A percentile compares a stretch with the other conserved stretches of the same genome.
phyloP scores from a whole-genome alignment of 768 basidiomycete genomes.

The Galerina sulciceps region DNA sequence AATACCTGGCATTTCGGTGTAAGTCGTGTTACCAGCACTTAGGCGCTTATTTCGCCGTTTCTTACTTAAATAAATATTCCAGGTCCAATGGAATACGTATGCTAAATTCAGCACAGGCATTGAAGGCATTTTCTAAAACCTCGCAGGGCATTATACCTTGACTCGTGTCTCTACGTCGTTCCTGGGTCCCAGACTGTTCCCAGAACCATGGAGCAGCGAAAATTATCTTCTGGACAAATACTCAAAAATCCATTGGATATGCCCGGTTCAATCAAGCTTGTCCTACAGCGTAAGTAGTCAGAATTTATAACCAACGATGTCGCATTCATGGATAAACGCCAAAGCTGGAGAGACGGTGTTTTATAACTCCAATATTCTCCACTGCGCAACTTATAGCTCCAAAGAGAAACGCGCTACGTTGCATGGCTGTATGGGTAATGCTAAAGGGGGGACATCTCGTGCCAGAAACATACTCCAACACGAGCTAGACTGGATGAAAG shows the following conservation, averaged over 20 bases:
- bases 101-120: slow-evolving; percentile 21
- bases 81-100: slow-evolving; percentile 87
- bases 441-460: slow-evolving; percentile 60
- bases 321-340: not conserved
- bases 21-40: slow-evolving; percentile 23
- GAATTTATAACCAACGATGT: not conserved
- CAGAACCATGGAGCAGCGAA: slow-evolving; percentile 61
- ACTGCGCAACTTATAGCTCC: slow-evolving; percentile 68
- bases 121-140: not conserved
- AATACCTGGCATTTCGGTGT: slow-evolving; percentile 69
- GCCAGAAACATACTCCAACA: slow-evolving; percentile 81
- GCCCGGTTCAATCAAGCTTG: slow-evolving; percentile 66
- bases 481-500: slow-evolving; percentile 72
- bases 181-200: slow-evolving; percentile 67
- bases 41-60: not conserved
- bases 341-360: slow-evolving; percentile 78
- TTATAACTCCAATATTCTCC: slow-evolving; percentile 81
- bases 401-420: slow-evolving; percentile 60
- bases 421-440: slow-evolving; percentile 70
- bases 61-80: too few species aligned
- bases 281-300: slow-evolving; percentile 52
- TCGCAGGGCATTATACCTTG: slow-evolving; percentile 65
- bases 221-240: slow-evolving; percentile 52
- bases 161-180: slow-evolving; percentile 72
- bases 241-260: slow-evolving; percentile 66